Evolutionary conservation across 768 basidiomycete species (phyloP).

Genomic region (Clavaria fumosa): DNA sequence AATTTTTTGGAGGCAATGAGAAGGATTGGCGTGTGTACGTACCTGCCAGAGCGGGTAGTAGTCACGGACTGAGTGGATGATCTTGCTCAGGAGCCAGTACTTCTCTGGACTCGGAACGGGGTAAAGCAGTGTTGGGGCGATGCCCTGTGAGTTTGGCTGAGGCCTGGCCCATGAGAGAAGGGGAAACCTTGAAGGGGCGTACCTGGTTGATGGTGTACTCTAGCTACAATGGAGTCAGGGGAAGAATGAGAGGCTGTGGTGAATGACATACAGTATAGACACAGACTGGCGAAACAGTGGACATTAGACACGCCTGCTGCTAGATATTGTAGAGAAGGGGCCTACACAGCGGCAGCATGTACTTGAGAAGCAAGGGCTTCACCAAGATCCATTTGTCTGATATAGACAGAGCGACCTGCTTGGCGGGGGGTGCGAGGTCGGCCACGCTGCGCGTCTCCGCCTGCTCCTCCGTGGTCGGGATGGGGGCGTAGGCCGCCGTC

Average conservation of each 20-base stretch:
- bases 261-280: constrained; percentile 29
- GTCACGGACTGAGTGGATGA: constrained; percentile 76
- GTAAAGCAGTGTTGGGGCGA: constrained; percentile 82
- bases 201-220: constrained; percentile 90
- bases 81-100: constrained; percentile 48
- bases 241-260: neutral
- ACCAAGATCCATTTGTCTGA: constrained; percentile 72
- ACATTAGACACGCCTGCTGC: constrained; percentile 3
- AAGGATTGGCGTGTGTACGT: constrained; percentile 12
- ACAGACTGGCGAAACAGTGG: constrained; percentile 17
- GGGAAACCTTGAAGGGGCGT: constrained; percentile 7
- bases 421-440: neutral
- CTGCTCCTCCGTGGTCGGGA: constrained; percentile 26
- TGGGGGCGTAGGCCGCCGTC: constrained; percentile 29
- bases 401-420: constrained; percentile 37
- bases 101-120: constrained; percentile 53
- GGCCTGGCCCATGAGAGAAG: neutral
- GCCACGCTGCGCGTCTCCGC: constrained; percentile 5
- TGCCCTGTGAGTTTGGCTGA: constrained; percentile 35
- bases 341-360: constrained; percentile 91
- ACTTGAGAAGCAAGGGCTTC: constrained; percentile 61
- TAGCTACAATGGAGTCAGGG: constrained; percentile 29
- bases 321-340: constrained; percentile 9
- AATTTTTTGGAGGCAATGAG: constrained; percentile 8
- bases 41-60: constrained; percentile 97